Base-by-base conservation (phyloP, 2,329 filamentous ascomycete genomes). In the Periconia digitata region DNA sequence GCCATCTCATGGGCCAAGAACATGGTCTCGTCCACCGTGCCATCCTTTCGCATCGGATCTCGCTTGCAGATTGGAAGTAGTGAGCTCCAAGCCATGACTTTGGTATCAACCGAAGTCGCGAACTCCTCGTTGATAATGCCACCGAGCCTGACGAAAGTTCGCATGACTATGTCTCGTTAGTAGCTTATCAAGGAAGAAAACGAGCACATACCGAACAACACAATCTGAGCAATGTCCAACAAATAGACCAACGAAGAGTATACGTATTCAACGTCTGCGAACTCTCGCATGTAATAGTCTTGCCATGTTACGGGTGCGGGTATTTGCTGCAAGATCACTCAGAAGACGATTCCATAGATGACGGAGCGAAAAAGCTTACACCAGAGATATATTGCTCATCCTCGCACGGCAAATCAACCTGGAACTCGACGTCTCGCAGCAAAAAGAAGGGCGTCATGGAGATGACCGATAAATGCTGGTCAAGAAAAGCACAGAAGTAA, bases 171-270 rank as follows among this genome's bases (percentile, higher is more conserved):
- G 17, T n/a, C 17, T 17, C 6, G 8, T 32, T 27, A 27, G 38
- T 27, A 8, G 22, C 12, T 3, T 27, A 22, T 12, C 15, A 24
- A n/a, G 18, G 16, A 16, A 17, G 10, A 22, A 12, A 16, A 18
- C 6, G 13, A n/a, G n/a, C n/a, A 44, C 55, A 40, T 49, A 62
- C 60, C 92, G 82, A 52, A 92, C 83, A 44, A 83, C 79, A 35
- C 86, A 84, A 10, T 88, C 2, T 86, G 82, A 5, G 85, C 81
- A 0, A 90, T 85, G 38, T 92, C 87, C 37, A 95, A 85, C 5
- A 89, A 82, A 67, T 95, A 95, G 0, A 87, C 80, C 63, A 89
- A 91, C 0, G 91, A 95, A 0, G 91, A 95, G 65, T 91, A 95
- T 12, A 82, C 76, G 32, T 83, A 79, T 8, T 85, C 82, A 37